Evolutionary conservation across 805 yeast genomes (phyloP), one percentile per base, ranked within the genome.

Genomic region (Metschnikowia borealis): DNA sequence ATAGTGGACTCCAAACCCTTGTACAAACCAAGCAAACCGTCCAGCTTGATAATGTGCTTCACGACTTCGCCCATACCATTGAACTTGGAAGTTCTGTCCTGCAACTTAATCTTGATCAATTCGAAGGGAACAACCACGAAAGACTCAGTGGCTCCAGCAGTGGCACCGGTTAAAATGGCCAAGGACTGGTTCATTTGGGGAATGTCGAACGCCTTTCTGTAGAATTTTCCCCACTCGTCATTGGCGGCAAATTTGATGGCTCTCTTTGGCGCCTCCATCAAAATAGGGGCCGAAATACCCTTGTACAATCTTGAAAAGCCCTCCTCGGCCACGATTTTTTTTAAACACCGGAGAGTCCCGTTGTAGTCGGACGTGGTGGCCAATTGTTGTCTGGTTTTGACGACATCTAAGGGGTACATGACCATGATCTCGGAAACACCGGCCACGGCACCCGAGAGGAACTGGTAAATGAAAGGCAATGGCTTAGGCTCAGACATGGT

Each of bases 241-340:
- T 94, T 94, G 54, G 97, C 96, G 47, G 98, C 97, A 67, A 94
- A 94, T 70, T 94, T 94, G 58, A 96, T 91, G 38, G 99, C 99
- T 75, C 99, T 84, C 78, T 94, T 94, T 57, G 99, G 99, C 13
- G 98, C 99, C 70, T 94, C 99, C 99, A 94, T 94, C 62, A 94
- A 77, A 59, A 94, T 89, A 33, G 99, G 99, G 21, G 99, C 96
- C 31, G 87, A 74, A 62, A 94, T 94, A 58, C 99, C 99, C 65
- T 91, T 84, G 73, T 94, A 94, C 51, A 92, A 79, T 55, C 94
- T 78, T 10, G 85, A 71, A 38, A 83, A 78, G 46, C 99, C 99
- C 69, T 94, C 99, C 59, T 81, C 83, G 61, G 80, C 82, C 60
- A 94, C 79, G 60, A 94, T 92, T 70, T 91, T 90, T 55, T 78